Evolutionary conservation across 805 yeast genomes (phyloP).

Genomic region (Cyberlindnera mycetangii): DNA sequence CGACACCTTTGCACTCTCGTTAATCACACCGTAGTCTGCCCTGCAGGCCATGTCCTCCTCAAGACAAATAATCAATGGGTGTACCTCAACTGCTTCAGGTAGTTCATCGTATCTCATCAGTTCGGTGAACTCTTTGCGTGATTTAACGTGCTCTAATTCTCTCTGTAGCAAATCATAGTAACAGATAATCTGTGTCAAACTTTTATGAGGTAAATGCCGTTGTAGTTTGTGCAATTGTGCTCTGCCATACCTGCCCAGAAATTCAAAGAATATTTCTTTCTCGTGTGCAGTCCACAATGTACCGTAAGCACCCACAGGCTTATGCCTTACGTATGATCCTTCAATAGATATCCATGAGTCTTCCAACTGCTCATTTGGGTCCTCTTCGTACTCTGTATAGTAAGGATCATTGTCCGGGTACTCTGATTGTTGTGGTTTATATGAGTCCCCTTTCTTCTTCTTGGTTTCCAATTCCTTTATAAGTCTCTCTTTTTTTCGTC

Average conservation of each 20-base stretch:
- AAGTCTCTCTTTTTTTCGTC: background rate
- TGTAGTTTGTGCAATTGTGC: conserved; percentile 41
- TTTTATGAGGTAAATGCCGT: conserved; percentile 38
- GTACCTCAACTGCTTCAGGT: conserved; percentile 54
- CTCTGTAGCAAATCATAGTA: conserved; percentile 41
- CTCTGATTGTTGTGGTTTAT: background rate
- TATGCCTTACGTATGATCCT: background rate
- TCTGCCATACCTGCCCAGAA: conserved; percentile 48
- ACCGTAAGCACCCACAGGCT: conserved; percentile 3
- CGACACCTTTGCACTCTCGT: too few relatives aligned
- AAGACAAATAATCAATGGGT: conserved; percentile 37
- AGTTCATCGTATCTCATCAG: conserved; percentile 41
- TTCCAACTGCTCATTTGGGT: background rate
- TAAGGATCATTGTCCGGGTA: background rate
- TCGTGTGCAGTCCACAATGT: conserved; percentile 31
- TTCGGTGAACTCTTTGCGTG: conserved; percentile 14
- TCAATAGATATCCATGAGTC: background rate
- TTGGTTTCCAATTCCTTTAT: background rate
- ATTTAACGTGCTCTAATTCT: conserved; percentile 30
- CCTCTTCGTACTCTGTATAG: background rate
- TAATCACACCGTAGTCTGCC: background rate
- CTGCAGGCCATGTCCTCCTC: conserved; percentile 42
- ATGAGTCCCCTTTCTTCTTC: background rate
- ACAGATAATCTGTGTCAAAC: conserved; percentile 40
- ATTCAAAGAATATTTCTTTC: conserved; percentile 49